Percentiles rank a stretch among this genome's conserved stretches.
Conservation (phyloP, 768 basidiomycete genomes). For the Rhodocollybia butyracea region DNA sequence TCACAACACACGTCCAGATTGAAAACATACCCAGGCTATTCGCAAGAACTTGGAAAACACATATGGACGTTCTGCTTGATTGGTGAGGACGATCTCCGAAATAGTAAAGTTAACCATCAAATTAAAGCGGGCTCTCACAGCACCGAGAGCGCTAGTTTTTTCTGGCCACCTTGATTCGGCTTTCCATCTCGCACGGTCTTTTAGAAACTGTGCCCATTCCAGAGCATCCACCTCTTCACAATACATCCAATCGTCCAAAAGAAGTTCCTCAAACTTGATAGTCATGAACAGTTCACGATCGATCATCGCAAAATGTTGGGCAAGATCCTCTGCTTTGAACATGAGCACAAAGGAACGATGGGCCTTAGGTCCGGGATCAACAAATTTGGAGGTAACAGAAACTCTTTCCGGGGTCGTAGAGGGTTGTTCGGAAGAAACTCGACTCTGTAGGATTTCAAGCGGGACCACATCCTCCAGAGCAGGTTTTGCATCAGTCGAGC, state of each 20-base stretch:
- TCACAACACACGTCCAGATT: background rate
- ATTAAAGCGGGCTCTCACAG: constrained; percentile 80
- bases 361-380: constrained; percentile 30
- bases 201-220: constrained; percentile 83
- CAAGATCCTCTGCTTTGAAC: constrained; percentile 58
- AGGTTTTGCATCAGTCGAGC: constrained; percentile 42
- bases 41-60: constrained; percentile 81
- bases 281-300: constrained; percentile 84
- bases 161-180: constrained; percentile 52
- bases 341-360: constrained; percentile 74
- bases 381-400: constrained; percentile 32
- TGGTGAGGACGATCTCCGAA: constrained; percentile 78
- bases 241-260: constrained; percentile 66
- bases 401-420: constrained; percentile 16
- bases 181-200: constrained; percentile 69
- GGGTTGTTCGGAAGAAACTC: constrained; percentile 36
- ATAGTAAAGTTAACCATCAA: constrained; percentile 77
- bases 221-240: constrained; percentile 64
- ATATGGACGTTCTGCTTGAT: constrained; percentile 56
- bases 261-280: constrained; percentile 86
- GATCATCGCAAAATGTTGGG: constrained; percentile 82
- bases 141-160: constrained; percentile 70
- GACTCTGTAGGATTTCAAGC: constrained; percentile 60
- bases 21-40: constrained; percentile 66
- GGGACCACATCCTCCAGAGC: constrained; percentile 62